Evolutionary conservation across 2,329 filamentous ascomycete genomes (phyloP).

Genomic region (Pseudogymnoascus sp.): DNA sequence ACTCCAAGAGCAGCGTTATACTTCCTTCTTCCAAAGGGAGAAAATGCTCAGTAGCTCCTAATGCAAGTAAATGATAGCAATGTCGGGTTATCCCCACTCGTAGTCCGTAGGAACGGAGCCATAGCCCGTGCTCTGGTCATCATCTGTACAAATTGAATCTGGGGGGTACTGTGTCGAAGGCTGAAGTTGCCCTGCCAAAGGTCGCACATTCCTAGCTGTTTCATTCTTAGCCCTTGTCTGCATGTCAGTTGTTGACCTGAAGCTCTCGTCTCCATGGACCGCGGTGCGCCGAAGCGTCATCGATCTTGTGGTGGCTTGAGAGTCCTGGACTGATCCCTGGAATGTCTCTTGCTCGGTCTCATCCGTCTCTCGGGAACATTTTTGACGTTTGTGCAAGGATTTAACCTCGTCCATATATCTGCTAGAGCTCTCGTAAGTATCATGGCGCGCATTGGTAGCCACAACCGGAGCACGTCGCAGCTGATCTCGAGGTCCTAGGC

Average conservation of each 20-base stretch:
- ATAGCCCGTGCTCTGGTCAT: not conserved
- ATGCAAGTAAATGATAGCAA: not conserved
- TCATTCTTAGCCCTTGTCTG: not conserved
- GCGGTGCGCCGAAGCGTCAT: conserved; percentile 7
- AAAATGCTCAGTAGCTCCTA: not conserved
- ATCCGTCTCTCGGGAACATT: not conserved
- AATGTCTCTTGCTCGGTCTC: conserved; percentile 7
- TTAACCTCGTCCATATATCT: conserved; percentile 7
- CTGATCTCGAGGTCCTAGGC: conserved; percentile 7
- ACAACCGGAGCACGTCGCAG: conserved; percentile 5
- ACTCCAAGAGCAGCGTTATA: not conserved
- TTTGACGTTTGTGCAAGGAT: no score
- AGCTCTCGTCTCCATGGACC: not conserved
- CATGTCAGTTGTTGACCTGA: not conserved
- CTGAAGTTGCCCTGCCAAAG: not conserved
- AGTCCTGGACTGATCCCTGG: conserved; percentile 6
- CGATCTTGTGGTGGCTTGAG: conserved; percentile 9
- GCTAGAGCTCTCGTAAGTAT: not conserved
- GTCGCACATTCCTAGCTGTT: not conserved
- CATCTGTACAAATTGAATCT: not conserved
- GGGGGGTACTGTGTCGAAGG: not conserved
- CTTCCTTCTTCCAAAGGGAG: not conserved
- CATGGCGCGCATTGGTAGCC: not conserved
- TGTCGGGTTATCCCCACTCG: not conserved
- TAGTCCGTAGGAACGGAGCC: not conserved